These are phyloP conservation scores for Euphorbia schlechtendalii DNA, from an alignment of 441 rosid species.

Conservation along the genomic window DNA sequence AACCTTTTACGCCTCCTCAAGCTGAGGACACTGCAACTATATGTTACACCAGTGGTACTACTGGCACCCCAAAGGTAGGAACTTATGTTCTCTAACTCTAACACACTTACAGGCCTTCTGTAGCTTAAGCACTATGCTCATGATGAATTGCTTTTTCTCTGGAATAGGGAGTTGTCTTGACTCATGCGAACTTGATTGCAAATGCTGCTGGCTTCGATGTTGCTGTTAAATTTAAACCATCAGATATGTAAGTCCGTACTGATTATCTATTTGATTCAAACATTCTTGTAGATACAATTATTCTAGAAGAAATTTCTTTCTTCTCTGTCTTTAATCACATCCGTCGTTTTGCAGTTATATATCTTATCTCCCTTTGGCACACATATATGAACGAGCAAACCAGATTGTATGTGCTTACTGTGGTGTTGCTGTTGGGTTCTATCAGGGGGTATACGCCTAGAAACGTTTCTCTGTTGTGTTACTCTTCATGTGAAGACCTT, in stretches of 20 bases:
- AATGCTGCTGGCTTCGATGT: conserved; percentile 62
- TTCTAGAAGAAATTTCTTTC: conserved; percentile 15
- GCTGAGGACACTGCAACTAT: conserved; percentile 86
- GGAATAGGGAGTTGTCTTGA: conserved; percentile 75
- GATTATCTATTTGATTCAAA: conserved; percentile 12
- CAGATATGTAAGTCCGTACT: conserved; percentile 70
- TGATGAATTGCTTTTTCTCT: conserved; percentile 18
- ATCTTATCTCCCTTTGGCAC: conserved; percentile 98
- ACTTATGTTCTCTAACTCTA: conserved; percentile 14
- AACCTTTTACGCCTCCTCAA: conserved; percentile 70
- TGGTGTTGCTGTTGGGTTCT: conserved; percentile 92
- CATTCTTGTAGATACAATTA: conserved; percentile 1
- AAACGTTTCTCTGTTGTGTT: conserved; percentile 1
- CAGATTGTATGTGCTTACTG: conserved; percentile 49
- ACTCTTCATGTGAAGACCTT: neutral
- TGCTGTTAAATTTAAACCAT: conserved; percentile 44
- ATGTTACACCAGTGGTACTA: conserved; percentile 98
- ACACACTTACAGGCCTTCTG: conserved; percentile 4
- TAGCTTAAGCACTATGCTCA: conserved; percentile 15
- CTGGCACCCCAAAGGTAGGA: conserved; percentile 93
- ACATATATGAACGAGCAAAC: conserved; percentile 84
- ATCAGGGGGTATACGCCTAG: conserved; percentile 81
- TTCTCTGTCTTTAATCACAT: conserved; percentile 9
- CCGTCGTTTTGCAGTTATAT: conserved; percentile 54
- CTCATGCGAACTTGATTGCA: conserved; percentile 84